A percentile compares a stretch with the other conserved stretches of the same genome.
phyloP scores from a whole-genome alignment of 106 monocot genomes.

The Dioscorea dumetorum region DNA sequence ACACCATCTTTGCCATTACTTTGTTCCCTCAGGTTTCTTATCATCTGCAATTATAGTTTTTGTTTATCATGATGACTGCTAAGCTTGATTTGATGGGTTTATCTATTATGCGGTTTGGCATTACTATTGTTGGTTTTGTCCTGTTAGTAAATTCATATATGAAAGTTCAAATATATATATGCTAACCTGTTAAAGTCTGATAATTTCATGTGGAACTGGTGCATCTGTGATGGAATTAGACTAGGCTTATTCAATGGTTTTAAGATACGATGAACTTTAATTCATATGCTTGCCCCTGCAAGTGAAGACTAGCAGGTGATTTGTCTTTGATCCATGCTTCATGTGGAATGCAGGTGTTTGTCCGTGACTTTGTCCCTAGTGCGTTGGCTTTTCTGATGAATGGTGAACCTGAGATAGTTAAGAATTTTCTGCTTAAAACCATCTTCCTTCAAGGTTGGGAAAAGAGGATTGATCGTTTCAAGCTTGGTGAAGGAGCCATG shows the following conservation, averaged over 20 bases:
- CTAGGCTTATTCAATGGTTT: no score
- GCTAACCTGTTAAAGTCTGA: no score
- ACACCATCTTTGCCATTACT: no score
- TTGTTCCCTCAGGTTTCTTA: no score
- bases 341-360: conserved; percentile 31
- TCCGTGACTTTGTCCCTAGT: conserved; percentile 57
- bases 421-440: conserved; percentile 49
- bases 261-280: no score
- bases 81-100: conserved; percentile 21
- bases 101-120: conserved; percentile 14
- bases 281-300: no score
- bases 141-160: no score
- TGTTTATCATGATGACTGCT: conserved; percentile 18
- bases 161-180: no score
- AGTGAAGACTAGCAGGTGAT: no score
- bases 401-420: conserved; percentile 46
- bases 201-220: no score
- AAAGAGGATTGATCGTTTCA: conserved; percentile 43
- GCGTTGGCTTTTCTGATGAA: conserved; percentile 51
- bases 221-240: no score
- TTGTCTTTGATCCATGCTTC: not conserved
- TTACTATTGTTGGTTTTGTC: conserved; percentile 30
- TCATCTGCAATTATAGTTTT: no score
- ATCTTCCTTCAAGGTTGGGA: conserved; percentile 50
- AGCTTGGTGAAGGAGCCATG: conserved; percentile 48